phyloP scores from a whole-genome alignment of 441 rosid genomes.

The Populus tomentosa region DNA sequence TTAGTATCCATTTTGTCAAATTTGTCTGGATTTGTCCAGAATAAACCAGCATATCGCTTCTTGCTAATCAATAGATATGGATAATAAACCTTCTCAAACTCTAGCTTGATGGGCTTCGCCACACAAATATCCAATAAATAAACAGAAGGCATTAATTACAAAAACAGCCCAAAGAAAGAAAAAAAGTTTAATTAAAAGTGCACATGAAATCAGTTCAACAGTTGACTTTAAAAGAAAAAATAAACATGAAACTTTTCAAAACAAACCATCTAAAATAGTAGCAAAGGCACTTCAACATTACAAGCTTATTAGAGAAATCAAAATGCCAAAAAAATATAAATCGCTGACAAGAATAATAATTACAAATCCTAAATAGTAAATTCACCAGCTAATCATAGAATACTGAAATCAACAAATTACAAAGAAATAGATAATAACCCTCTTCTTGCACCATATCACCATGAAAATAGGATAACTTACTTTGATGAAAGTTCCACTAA shows the following conservation, averaged over 20 bases:
- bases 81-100: slow-evolving; percentile 96
- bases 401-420: neutral
- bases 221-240: neutral
- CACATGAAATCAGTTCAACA: neutral
- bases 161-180: neutral
- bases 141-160: slow-evolving; percentile 7
- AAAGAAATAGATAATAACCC: neutral
- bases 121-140: slow-evolving; percentile 21
- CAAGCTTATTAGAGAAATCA: neutral
- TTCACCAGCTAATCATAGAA: neutral
- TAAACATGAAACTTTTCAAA: neutral
- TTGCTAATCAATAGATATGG: slow-evolving; percentile 95
- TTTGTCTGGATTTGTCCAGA: slow-evolving; percentile 79
- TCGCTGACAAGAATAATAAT: neutral
- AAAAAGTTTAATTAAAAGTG: neutral
- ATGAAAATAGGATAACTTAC: slow-evolving; percentile 34
- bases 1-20: slow-evolving; percentile 98
- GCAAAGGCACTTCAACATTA: neutral
- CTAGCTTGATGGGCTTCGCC: slow-evolving; percentile 91
- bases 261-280: neutral
- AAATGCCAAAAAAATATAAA: neutral
- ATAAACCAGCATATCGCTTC: slow-evolving; percentile 98
- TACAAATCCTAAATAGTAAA: neutral
- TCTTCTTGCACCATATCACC: neutral
- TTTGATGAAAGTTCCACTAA: slow-evolving; percentile 81